These are phyloP conservation scores for Lithospermum erythrorhizon DNA, from an alignment of 257 asterid species.

Conservation along the genomic window DNA sequence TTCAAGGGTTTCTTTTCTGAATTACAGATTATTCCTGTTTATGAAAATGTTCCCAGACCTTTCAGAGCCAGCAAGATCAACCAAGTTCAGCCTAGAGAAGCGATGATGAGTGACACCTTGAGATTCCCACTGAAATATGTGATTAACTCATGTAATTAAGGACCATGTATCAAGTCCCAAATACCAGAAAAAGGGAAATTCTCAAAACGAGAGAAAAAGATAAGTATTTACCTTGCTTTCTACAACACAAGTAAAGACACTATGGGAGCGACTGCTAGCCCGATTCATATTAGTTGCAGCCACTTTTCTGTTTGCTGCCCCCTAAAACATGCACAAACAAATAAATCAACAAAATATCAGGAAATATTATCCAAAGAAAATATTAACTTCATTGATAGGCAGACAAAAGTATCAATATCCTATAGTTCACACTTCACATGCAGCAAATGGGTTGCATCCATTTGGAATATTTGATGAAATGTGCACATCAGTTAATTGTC, in stretches of 20 bases:
- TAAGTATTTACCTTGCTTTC: conserved; percentile 71
- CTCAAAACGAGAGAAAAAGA: neutral
- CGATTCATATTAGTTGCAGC: conserved; percentile 97
- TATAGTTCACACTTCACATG: neutral
- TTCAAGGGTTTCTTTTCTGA: neutral
- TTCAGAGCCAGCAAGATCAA: conserved; percentile 97
- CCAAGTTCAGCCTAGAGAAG: conserved; percentile 91
- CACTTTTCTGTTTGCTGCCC: conserved; percentile 88
- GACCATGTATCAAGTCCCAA: conserved; percentile 5
- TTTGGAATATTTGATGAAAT: neutral
- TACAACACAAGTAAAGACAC: conserved; percentile 84
- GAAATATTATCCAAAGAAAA: neutral
- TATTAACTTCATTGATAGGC: neutral
- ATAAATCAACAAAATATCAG: conserved; percentile 4
- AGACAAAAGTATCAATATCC: neutral
- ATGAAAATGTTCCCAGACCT: conserved; percentile 36
- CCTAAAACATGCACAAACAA: conserved; percentile 38
- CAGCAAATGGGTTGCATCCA: neutral
- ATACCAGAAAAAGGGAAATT: conserved; percentile 1
- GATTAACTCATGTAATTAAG: conserved; percentile 4
- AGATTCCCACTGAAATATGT: conserved; percentile 62
- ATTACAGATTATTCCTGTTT: conserved; percentile 2
- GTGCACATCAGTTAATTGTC: neutral
- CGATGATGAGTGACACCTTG: conserved; percentile 89
- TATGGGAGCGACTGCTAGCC: conserved; percentile 98